Evolutionary conservation across 495 filamentous ascomycete species (phyloP).

Genomic region (Neurospora sp.): DNA sequence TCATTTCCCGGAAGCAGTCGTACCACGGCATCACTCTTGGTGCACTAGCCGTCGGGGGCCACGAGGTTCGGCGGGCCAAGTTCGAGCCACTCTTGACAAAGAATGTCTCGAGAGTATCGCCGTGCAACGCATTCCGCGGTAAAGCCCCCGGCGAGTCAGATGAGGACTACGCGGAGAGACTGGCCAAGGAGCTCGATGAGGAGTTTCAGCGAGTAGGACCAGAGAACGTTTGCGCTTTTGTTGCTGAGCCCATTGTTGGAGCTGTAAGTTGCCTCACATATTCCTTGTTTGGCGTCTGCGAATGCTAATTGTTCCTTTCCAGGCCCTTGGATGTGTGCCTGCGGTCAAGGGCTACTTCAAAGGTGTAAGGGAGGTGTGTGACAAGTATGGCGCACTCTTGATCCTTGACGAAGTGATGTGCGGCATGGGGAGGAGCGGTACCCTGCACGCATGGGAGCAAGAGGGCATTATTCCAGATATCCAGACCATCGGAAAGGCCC

Average conservation of each 20-base stretch:
- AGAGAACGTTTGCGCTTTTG: conserved; percentile 62
- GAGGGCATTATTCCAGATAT: conserved; percentile 50
- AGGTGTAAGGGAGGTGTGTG: conserved; percentile 56
- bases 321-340: conserved; percentile 55
- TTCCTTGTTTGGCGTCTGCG: background rate
- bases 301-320: background rate
- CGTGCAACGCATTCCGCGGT: conserved; percentile 45
- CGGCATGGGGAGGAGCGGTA: conserved; percentile 62
- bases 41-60: conserved; percentile 51
- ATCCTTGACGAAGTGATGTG: conserved; percentile 76
- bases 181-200: conserved; percentile 56
- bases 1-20: conserved; percentile 57
- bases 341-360: conserved; percentile 58
- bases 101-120: conserved; percentile 54
- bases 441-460: conserved; percentile 57
- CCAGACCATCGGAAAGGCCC: conserved; percentile 53
- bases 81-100: conserved; percentile 55
- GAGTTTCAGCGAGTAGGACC: conserved; percentile 66
- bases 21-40: conserved; percentile 72
- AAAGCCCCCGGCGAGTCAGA: conserved; percentile 22
- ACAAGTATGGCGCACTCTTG: conserved; percentile 62
- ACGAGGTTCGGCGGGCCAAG: conserved; percentile 48
- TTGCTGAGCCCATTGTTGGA: conserved; percentile 60
- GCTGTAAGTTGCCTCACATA: conserved; percentile 21
- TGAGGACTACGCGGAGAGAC: conserved; percentile 38